Base-by-base conservation (phyloP, 352 stramenopile genomes). In the Phytophthora podocarpi region DNA sequence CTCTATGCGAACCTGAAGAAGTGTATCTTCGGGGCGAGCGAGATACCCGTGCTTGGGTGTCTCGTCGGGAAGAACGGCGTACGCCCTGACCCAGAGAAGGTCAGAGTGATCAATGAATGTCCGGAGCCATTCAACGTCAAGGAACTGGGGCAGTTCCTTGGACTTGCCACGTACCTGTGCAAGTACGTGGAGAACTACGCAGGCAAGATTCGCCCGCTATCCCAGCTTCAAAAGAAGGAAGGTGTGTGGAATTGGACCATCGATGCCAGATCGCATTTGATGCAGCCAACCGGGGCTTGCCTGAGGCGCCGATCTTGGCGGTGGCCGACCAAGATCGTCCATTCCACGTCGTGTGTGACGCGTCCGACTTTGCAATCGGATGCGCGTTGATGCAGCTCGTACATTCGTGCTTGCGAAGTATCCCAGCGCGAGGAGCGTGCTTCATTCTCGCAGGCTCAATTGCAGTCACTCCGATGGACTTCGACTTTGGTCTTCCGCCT, bases 391-490 rank as follows among this genome's bases (percentile, higher is more conserved):
- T 43, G 37, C 34, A 39, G 7, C 34, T 31, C 27, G 39, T 46
- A 31, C 21, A 21, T 46, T 16, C 8, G 21, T 16, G 13, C 23
- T 24, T 46, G 36, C 36, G 18, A 24, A 1, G 36, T 43, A 6
- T 72, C 45, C 34, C 49, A 72, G 37, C 50, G 56, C 0, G 63
- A 66, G 12, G 72, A 72, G 46, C 24, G 13, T 18, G 11, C 27
- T 2, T n/a, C 13, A 1, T 24, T 11, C 7, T 6, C 42, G 7
- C 10, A 35, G 7, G 42, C 42, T 23, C 42, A 2, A 2, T 23
- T 50, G 31, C 26, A 20, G 16, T 26, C 26, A n/a, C 42, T 50
- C 39, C 18, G 4, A 57, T 67, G 60, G 60, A 75, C 57, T 75
- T 71, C 28, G 30, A 62, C 20, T 64, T 68, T 26, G 37, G 49